Evolutionary conservation across 768 basidiomycete species (phyloP), one percentile per base, ranked within the genome.

Genomic region (Macrocybe gigantea): DNA sequence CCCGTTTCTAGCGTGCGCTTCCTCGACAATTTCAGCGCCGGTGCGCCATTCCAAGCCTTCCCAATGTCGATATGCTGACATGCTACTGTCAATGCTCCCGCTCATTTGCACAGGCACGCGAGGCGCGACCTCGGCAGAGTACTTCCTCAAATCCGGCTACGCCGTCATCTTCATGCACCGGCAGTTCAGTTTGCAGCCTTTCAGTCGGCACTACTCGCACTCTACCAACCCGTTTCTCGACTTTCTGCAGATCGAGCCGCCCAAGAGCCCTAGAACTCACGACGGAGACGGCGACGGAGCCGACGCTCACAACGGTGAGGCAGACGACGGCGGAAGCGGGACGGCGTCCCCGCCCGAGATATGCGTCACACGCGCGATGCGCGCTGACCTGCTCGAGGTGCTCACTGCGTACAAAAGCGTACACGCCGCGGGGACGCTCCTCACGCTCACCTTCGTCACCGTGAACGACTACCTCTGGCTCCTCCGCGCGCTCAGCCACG

Each of bases 151-250:
- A 57, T 83, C 88, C 6, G 88, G 86, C 48, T 98, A 98, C 71
- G 93, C 94, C 22, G 96, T 99, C 64, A 93, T 99, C 56, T 99
- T 99, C 72, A 88, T 99, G 80, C 95, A 99, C 65, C 77, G 95
- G 14, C 93, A 96, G 66, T 95, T 96, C 73, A 97, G 94, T 54
- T 79, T 98, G 38, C 93, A 96, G 59, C 96, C 96, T 0, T 99
- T 95, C 75, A 93, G 90, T 61, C 72, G 96, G 42, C 95, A 99
- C 63, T 99, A 98, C 68, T 96, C 93, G 7, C 95, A 99, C 65
- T 94, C 93, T 0, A 93, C 93, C 3, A 95, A 97, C 62, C 95
- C 95, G 0, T 99, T 99, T 69, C 83, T 99, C 49, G 94, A 97
- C 64, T 87, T 98, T 50, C 78, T 99, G 22, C 83, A 92, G 39